Percentiles rank a stretch among this genome's conserved stretches.
Evolutionary conservation across 1,284 basidiomycete species (phyloP).

Genomic region (Tausonia pullulans): DNA sequence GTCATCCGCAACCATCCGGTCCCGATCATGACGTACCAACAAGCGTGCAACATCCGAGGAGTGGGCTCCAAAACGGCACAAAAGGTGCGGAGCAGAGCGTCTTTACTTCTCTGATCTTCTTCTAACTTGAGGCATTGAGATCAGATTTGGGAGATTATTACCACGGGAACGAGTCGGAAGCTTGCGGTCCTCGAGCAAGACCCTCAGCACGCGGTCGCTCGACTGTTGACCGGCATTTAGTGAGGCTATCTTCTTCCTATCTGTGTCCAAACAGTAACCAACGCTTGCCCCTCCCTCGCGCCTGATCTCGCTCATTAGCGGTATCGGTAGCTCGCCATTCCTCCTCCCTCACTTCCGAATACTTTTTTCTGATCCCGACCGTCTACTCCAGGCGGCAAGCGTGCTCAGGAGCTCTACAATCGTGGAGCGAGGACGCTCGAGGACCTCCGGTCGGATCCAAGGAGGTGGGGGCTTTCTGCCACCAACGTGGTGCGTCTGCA

Average conservation of each 20-base stretch:
- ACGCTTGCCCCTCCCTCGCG: no score
- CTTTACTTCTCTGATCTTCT: not conserved
- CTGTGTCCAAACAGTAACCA: no score
- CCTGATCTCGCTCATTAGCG: no score
- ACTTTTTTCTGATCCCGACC: no score
- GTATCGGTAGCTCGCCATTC: no score
- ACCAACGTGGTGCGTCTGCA: no score
- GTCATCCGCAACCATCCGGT: conserved; percentile 36
- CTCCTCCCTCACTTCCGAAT: no score
- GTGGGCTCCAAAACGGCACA: conserved; percentile 62
- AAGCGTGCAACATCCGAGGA: conserved; percentile 53
- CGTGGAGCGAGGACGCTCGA: conserved; percentile 64
- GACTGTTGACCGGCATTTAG: conserved; percentile 63
- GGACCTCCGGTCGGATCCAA: conserved; percentile 50
- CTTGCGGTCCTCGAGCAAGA: no score
- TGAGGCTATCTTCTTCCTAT: conserved; percentile 32
- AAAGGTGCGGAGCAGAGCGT: conserved; percentile 42
- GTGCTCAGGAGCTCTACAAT: conserved; percentile 58
- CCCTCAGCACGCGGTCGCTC: no score
- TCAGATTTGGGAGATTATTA: conserved; percentile 24
- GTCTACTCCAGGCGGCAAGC: conserved; percentile 42
- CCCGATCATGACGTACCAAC: conserved; percentile 49
- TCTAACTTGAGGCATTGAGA: no score
- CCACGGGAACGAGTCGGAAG: conserved; percentile 17
- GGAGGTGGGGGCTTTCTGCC: no score